These are phyloP conservation scores for Pseudonectria buxi DNA, from an alignment of 2,329 filamentous ascomycete species.

Conservation along the genomic window DNA sequence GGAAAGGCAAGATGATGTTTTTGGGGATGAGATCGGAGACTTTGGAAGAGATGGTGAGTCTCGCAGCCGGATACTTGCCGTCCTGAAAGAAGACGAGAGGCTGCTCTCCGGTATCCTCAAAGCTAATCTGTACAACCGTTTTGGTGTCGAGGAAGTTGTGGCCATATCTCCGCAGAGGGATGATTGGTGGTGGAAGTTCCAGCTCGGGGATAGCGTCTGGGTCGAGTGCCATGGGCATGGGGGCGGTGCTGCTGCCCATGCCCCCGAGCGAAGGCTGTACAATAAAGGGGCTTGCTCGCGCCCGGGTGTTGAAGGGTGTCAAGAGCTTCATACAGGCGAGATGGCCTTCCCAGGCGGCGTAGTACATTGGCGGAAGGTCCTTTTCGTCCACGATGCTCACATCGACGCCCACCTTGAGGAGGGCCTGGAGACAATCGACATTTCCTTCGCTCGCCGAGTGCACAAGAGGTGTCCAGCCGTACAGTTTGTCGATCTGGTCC, in stretches of 20 bases:
- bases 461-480: constrained; percentile 94
- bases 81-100: constrained; percentile 95
- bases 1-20: constrained; percentile 90
- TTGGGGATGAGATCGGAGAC: constrained; percentile 92
- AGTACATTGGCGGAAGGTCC: constrained; percentile 89
- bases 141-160: constrained; percentile 99
- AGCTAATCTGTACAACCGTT: constrained; percentile 88
- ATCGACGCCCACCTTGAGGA: constrained; percentile 74
- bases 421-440: constrained; percentile 73
- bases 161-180: constrained; percentile 86
- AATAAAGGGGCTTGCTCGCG: constrained; percentile 37
- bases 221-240: constrained; percentile 62
- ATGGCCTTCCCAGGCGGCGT: constrained; percentile 96
- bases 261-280: constrained; percentile 37
- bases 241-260: constrained; percentile 41
- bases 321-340: constrained; percentile 89
- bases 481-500: constrained; percentile 89
- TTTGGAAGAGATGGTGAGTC: constrained; percentile 94
- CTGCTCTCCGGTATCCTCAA: constrained; percentile 67
- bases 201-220: constrained; percentile 86
- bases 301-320: constrained; percentile 48
- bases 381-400: constrained; percentile 85
- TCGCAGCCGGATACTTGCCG: constrained; percentile 89
- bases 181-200: constrained; percentile 89
- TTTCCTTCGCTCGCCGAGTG: constrained; percentile 96